Percentiles rank a stretch among this genome's conserved stretches.
These are phyloP conservation scores for Eudorina sp. DNA, from an alignment of 139 green algal genomes.

Conservation along the genomic window DNA sequence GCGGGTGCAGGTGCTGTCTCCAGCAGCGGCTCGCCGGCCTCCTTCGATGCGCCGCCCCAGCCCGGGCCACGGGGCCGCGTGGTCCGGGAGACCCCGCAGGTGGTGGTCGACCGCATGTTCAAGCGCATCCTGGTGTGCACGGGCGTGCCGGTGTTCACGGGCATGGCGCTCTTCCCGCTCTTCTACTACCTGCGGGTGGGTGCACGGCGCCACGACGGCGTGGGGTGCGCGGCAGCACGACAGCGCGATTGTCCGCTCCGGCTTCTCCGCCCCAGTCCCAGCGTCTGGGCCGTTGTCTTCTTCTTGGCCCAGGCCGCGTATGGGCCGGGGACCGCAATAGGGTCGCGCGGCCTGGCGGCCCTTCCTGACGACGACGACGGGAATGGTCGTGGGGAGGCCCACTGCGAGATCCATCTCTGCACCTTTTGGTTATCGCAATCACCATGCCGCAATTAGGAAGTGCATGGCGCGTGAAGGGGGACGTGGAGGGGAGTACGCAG, in stretches of 20 bases:
- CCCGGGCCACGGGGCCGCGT: background rate
- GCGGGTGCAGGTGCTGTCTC: background rate
- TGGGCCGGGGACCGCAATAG: too few relatives aligned
- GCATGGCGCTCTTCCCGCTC: constrained; percentile 72
- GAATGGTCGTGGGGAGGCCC: too few relatives aligned
- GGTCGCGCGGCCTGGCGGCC: too few relatives aligned
- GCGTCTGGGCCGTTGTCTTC: too few relatives aligned
- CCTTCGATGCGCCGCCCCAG: background rate
- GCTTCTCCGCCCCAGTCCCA: background rate
- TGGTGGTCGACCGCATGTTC: constrained; percentile 81
- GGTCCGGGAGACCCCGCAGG: constrained; percentile 42
- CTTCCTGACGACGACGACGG: too few relatives aligned
- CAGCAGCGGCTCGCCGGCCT: background rate
- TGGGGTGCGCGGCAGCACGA: background rate
- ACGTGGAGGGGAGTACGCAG: too few relatives aligned
- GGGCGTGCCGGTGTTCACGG: constrained; percentile 69
- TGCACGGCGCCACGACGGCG: background rate
- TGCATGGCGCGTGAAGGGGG: too few relatives aligned
- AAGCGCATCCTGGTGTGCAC: constrained; percentile 76
- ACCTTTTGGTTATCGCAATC: too few relatives aligned
- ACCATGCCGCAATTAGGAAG: too few relatives aligned
- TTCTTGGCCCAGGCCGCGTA: too few relatives aligned
- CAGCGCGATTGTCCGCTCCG: too few relatives aligned
- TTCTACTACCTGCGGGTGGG: constrained; percentile 83
- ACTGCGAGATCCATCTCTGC: too few relatives aligned